A percentile compares a stretch with the other conserved stretches of the same genome.
These are phyloP conservation scores for Penicillium canescens DNA, from an alignment of 495 filamentous ascomycete genomes.

Conservation along the genomic window DNA sequence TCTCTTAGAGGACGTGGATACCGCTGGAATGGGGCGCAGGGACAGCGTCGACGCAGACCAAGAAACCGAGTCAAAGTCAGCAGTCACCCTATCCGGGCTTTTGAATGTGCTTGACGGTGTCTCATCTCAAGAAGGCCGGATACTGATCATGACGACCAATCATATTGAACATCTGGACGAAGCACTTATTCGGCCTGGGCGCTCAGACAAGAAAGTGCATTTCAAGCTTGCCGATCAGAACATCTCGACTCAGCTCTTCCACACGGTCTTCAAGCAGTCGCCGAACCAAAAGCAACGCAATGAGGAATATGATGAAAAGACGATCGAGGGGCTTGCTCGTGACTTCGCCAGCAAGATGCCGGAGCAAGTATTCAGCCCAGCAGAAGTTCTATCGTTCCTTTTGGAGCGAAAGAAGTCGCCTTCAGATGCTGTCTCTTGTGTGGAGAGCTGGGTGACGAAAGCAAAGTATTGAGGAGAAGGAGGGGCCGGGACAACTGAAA, in stretches of 20 bases:
- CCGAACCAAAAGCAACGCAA: slow-evolving; percentile 5
- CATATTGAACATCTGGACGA: slow-evolving; percentile 63
- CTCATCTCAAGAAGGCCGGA: slow-evolving; percentile 61
- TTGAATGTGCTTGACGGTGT: slow-evolving; percentile 72
- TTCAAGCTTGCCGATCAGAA: slow-evolving; percentile 14
- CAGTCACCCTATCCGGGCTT: slow-evolving; percentile 48
- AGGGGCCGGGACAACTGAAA: not conserved
- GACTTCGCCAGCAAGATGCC: slow-evolving; percentile 17
- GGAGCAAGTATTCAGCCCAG: slow-evolving; percentile 20
- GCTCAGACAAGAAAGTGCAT: slow-evolving; percentile 50
- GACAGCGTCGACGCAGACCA: slow-evolving; percentile 6
- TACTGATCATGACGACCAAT: slow-evolving; percentile 76
- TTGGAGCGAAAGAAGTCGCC: slow-evolving; percentile 14
- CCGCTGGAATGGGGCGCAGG: slow-evolving; percentile 41
- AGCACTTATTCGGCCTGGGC: slow-evolving; percentile 65
- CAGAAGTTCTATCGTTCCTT: slow-evolving; percentile 19
- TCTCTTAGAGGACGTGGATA: slow-evolving; percentile 68
- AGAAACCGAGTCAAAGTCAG: slow-evolving; percentile 39
- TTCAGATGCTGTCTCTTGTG: slow-evolving; percentile 13
- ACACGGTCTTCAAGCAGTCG: slow-evolving; percentile 12
- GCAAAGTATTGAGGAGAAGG: slow-evolving; percentile 1
- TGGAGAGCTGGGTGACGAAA: slow-evolving; percentile 14
- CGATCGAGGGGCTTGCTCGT: slow-evolving; percentile 5
- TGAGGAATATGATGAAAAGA: slow-evolving; percentile 6
- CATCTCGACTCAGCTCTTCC: slow-evolving; percentile 15